A percentile compares a stretch with the other conserved stretches of the same genome.
Conservation (phyloP, 2,329 filamentous ascomycete species). For the Aureobasidium sp. region DNA sequence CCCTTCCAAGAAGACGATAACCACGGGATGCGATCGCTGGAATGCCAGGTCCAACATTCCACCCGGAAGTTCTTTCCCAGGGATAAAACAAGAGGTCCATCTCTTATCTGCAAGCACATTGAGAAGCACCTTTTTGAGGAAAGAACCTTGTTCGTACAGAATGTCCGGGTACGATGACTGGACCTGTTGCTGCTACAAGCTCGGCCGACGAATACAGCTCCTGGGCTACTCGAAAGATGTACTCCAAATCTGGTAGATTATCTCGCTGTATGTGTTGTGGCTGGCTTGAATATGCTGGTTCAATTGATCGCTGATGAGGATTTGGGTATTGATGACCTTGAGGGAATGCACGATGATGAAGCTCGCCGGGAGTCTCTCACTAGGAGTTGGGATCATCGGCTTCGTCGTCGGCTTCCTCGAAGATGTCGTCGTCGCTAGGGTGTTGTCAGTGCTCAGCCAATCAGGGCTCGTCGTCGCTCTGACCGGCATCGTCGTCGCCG, state of each 20-base stretch:
- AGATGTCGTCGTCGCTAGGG: not conserved
- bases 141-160: too few relatives aligned
- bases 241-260: not conserved
- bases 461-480: not conserved
- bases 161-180: not conserved
- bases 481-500: not conserved
- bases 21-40: not conserved
- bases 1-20: not conserved
- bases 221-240: not conserved
- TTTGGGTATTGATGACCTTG: not conserved
- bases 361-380: not conserved
- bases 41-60: not conserved
- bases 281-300: not conserved
- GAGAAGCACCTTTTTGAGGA: too few relatives aligned
- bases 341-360: not conserved
- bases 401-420: not conserved
- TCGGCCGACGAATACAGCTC: not conserved
- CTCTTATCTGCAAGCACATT: too few relatives aligned
- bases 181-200: not conserved
- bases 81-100: not conserved
- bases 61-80: not conserved
- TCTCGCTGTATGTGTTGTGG: not conserved
- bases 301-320: too few relatives aligned
- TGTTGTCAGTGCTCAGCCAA: not conserved
- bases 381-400: not conserved